Evolutionary conservation across 2,329 filamentous ascomycete species (phyloP), one percentile per base, ranked within the genome.

Genomic region (Botrytis pseudocinerea): DNA sequence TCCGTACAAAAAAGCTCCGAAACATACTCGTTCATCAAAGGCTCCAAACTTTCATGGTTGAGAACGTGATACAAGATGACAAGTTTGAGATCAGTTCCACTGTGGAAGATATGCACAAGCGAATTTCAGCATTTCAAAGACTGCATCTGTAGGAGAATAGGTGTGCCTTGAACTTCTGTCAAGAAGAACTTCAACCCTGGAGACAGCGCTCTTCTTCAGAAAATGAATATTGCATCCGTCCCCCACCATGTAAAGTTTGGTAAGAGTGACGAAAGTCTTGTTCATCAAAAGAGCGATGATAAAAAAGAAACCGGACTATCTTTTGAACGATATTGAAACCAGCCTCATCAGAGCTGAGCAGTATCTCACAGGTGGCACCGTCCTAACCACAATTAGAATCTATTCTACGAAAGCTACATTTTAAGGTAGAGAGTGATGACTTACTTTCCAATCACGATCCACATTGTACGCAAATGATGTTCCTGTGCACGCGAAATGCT

Each of bases 401-500:
- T 61, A 64, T n/a, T 46, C n/a, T 12, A 25, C 6, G 0, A 14
- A 32, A 22, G 0, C 9, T 25, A 10, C 20, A 20, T 46, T 46
- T 25, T 9, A 9, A 5, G 2, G 62, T 28, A 44, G 51, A 42
- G 22, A 22, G n/a, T 46, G 62, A 25, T 46, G 16, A 10, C 42
- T n/a, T 64, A 46, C 18, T 64, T 32, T 22, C n/a, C 20, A 35
- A 16, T 8, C 16, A 9, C 40, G 9, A 32, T 75, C 42, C 25
- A 75, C 12, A 76, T 61, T 75, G 72, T 12, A 63, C 12, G 54
- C 77, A 77, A 35, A 78, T 64, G 14, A 76, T 42, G n/a, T 44
- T 68, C 38, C 70, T 70, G 69, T 78, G 78, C 25, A 76, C 77
- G 8, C 69, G 69, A 51, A 73, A 78, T 2, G 51, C 46, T 12